A percentile compares a stretch with the other conserved stretches of the same genome.
These are phyloP conservation scores for Puccinia sorghi DNA, from an alignment of 1,284 basidiomycete genomes.

Conservation along the genomic window DNA sequence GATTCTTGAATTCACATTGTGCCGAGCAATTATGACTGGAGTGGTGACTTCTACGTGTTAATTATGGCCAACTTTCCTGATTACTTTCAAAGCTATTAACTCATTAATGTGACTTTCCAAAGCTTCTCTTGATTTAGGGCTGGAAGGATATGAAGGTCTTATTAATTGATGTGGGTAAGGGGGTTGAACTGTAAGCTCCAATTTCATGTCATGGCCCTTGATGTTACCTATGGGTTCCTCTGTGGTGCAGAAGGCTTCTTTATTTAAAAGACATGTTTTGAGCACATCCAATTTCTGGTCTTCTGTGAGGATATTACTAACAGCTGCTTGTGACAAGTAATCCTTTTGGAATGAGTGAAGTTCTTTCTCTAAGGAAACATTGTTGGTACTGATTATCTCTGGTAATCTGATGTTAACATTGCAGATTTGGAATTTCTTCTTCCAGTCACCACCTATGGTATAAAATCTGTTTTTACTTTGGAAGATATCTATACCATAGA, in stretches of 20 bases:
- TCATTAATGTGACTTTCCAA: slow-evolving; percentile 18
- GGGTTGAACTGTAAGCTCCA: background rate
- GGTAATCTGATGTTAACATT: background rate
- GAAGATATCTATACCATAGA: slow-evolving; percentile 13
- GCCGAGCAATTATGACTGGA: slow-evolving; percentile 9
- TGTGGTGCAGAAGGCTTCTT: slow-evolving; percentile 4
- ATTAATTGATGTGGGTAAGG: background rate
- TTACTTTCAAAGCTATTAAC: background rate
- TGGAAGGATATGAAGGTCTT: slow-evolving; percentile 9
- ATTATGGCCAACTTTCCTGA: background rate
- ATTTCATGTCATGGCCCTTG: background rate
- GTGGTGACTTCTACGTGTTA: slow-evolving; percentile 5
- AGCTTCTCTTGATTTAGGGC: slow-evolving; percentile 3
- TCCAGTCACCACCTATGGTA: slow-evolving; percentile 28
- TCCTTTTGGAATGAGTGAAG: background rate
- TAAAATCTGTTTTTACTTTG: slow-evolving; percentile 22
- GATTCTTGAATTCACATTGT: slow-evolving; percentile 18
- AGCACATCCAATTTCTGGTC: background rate
- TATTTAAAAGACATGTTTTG: background rate
- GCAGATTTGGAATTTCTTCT: slow-evolving; percentile 17
- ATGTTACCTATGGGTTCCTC: slow-evolving; percentile 10
- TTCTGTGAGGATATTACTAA: background rate
- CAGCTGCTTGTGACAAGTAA: slow-evolving; percentile 6
- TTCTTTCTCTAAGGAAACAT: background rate
- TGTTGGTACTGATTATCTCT: background rate